phyloP scores from a whole-genome alignment of 768 basidiomycete genomes.

The Agaricus blazei region DNA sequence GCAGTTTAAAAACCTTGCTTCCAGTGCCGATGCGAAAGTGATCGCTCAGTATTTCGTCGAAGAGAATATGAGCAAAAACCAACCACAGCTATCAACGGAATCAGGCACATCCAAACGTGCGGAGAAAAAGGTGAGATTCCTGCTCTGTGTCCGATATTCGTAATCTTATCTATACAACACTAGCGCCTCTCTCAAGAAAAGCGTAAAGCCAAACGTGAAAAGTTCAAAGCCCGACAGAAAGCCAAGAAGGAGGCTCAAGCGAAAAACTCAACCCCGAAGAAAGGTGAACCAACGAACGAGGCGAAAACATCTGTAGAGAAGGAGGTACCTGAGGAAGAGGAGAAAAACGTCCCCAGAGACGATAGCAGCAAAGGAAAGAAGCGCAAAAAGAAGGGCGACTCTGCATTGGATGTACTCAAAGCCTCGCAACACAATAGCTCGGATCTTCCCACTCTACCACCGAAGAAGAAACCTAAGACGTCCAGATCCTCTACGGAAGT shows the following conservation, averaged over 20 bases:
- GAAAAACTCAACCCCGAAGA: neutral
- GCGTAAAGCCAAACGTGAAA: constrained; percentile 43
- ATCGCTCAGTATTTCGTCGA: constrained; percentile 45
- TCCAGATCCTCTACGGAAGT: no score
- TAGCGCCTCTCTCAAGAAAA: constrained; percentile 34
- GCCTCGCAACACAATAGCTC: neutral
- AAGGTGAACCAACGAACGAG: neutral
- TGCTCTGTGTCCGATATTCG: neutral
- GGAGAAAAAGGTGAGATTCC: constrained; percentile 49
- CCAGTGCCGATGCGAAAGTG: constrained; percentile 31
- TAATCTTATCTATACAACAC: constrained; percentile 24
- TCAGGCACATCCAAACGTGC: constrained; percentile 49
- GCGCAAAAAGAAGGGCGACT: constrained; percentile 1
- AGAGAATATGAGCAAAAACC: constrained; percentile 21
- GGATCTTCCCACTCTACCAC: neutral
- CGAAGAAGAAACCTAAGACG: neutral
- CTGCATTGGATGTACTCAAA: neutral
- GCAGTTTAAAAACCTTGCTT: constrained; percentile 40
- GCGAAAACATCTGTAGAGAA: neutral
- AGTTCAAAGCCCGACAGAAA: constrained; percentile 41
- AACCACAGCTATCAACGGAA: constrained; percentile 18
- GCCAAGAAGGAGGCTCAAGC: constrained; percentile 22
- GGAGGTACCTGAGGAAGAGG: neutral
- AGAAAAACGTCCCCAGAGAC: constrained; percentile 12
- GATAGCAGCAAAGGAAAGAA: constrained; percentile 1